A percentile compares a stretch with the other conserved stretches of the same genome.
These are phyloP conservation scores for Lecanosticta acicola DNA, from an alignment of 2,329 filamentous ascomycete genomes.

Conservation along the genomic window DNA sequence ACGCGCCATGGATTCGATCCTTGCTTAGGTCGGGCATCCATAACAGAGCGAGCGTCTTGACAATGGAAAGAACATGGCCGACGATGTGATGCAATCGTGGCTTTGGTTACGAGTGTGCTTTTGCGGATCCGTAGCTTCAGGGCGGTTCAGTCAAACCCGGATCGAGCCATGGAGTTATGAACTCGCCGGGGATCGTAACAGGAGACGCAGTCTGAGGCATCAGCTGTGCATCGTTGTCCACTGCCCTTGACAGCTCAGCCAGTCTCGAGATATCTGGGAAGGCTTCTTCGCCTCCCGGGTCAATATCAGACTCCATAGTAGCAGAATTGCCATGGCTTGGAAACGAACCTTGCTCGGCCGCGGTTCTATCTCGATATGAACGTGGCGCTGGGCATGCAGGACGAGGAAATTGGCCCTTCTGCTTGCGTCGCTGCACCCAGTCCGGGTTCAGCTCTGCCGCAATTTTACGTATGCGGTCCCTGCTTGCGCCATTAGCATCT, in stretches of 20 bases:
- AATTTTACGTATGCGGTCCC: not conserved
- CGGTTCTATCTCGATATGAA: too few species aligned
- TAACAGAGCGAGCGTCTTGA: too few species aligned
- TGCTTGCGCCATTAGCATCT: too few species aligned
- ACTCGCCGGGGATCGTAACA: not conserved
- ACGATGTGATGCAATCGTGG: too few species aligned
- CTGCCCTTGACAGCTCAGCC: not conserved
- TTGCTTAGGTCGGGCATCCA: not conserved
- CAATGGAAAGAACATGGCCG: too few species aligned
- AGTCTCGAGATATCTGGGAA: not conserved
- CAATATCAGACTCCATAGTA: too few species aligned
- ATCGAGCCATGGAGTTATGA: not conserved
- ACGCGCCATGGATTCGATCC: not conserved
- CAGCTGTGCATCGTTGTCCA: not conserved
- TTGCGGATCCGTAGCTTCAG: too few species aligned
- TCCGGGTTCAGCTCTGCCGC: not conserved
- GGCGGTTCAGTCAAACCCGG: not conserved
- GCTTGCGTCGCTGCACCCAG: not conserved
- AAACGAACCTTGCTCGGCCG: too few species aligned
- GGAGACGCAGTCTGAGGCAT: not conserved
- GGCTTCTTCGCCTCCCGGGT: not conserved
- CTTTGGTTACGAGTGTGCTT: too few species aligned
- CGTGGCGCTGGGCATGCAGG: too few species aligned
- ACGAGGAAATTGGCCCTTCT: constrained; percentile 1
- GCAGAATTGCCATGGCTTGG: too few species aligned